Conservation (phyloP, 305 asterid genomes). For the Monarda citriodora region DNA sequence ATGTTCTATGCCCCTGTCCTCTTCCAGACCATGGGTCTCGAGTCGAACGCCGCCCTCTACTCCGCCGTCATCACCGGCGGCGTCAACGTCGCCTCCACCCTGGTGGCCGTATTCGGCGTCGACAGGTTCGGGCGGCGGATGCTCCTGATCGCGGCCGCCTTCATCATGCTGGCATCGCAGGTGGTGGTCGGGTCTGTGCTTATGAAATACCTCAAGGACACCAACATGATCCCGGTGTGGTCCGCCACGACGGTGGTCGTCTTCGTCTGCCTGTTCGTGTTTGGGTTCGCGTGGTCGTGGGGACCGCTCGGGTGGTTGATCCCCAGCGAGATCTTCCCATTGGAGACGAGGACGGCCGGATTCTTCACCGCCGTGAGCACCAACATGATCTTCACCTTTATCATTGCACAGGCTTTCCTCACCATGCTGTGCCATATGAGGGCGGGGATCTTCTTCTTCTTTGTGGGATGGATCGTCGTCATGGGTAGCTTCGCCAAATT, state of each 20-base stretch:
- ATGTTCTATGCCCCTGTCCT: constrained; percentile 71
- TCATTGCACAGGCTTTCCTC: constrained; percentile 45
- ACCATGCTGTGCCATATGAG: constrained; percentile 45
- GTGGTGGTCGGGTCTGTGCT: constrained; percentile 17
- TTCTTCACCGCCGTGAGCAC: constrained; percentile 40
- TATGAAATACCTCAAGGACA: constrained; percentile 2
- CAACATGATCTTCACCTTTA: constrained; percentile 50
- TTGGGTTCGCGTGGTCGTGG: constrained; percentile 59
- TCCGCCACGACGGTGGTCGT: constrained; percentile 12
- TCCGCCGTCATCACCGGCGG: constrained; percentile 39
- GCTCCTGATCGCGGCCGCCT: constrained; percentile 32
- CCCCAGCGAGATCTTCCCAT: constrained; percentile 56
- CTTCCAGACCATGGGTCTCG: constrained; percentile 54
- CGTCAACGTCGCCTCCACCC: constrained; percentile 26
- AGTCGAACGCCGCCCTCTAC: constrained; percentile 31
- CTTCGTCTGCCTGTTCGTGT: constrained; percentile 30
- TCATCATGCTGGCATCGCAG: constrained; percentile 46
- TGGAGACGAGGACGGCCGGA: constrained; percentile 49
- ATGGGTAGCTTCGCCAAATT: constrained; percentile 33
- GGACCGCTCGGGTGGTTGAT: constrained; percentile 59
- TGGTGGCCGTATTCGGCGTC: constrained; percentile 40
- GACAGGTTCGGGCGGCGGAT: constrained; percentile 40
- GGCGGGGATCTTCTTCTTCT: constrained; percentile 41
- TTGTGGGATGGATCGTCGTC: constrained; percentile 25
- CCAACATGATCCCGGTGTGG: constrained; percentile 23